Evolutionary conservation across 352 stramenopile species (phyloP), one percentile per base, ranked within the genome.

Genomic region (Plasmopara muralis): DNA sequence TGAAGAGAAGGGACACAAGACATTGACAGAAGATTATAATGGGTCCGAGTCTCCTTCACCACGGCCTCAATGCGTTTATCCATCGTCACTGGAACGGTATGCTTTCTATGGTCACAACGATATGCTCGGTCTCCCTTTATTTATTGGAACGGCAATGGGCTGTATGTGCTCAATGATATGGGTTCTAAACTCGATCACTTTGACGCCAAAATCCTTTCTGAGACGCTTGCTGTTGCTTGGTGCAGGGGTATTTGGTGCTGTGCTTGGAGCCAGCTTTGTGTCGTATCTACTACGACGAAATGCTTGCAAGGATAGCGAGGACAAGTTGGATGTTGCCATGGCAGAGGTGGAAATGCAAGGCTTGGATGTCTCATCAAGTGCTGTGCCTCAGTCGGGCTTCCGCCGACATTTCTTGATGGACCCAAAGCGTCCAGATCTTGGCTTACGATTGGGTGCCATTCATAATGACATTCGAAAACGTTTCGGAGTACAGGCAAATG

Each of bases 391-490:
- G 29, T 72, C 64, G 0, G 39, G 64, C 30, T 60, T 77, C 25
- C 42, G 50, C 28, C 60, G 58, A 4, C 58, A 52, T 41, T 81
- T 83, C 43, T 41, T 65, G 16, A 54, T 83, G 3, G 62, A 67
- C 31, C 63, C 60, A 18, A 33, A 68, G n/a, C 70, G 72, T 16
- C 73, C 73, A 10, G 68, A 83, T 9, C 59, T 81, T 15, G 34
- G 39, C 28, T 55, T 59, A 12, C 48, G 62, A 25, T 40, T 83
- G 34, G 50, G 47, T 35, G 45, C 57, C 6, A 60, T 77, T 29
- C 70, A 81, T 41, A 55, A 57, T 46, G 70, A 83, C 43, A 75
- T 83, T 46, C 65, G 67, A 12, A 68, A 83, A 47, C 69, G 70
- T 43, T 83, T 70, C 33, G 73, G 73, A 6, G 52, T 66, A 55